Evolutionary conservation across 2,329 filamentous ascomycete species (phyloP).

Genomic region (Gnomoniopsis sp.): DNA sequence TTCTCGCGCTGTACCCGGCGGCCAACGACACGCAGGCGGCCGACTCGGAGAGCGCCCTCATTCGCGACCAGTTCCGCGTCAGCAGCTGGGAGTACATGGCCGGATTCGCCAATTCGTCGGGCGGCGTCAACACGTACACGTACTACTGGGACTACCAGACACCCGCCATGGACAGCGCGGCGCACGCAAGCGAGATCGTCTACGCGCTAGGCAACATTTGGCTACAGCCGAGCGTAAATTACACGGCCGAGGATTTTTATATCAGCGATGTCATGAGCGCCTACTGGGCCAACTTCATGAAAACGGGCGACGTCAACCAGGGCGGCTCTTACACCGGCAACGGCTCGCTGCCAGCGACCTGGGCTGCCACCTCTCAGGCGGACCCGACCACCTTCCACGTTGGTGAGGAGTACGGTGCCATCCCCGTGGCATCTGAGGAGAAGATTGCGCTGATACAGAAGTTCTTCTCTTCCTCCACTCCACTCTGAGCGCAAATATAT

Average conservation of each 20-base stretch:
- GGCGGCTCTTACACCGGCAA: slow-evolving; percentile 4
- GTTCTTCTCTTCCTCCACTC: no score
- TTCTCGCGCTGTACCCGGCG: slow-evolving; percentile 22
- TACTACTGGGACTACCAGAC: slow-evolving; percentile 26
- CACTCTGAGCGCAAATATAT: no score
- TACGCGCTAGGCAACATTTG: slow-evolving; percentile 33
- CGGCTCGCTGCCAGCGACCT: slow-evolving; percentile 14
- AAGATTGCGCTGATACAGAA: no score
- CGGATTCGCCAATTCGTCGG: neutral
- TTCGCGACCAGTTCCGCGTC: neutral
- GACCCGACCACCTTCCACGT: no score
- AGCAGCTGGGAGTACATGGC: neutral
- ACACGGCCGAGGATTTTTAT: neutral
- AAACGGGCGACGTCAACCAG: neutral
- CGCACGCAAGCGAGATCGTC: slow-evolving; percentile 34
- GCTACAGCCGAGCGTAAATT: neutral
- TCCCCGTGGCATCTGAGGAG: no score
- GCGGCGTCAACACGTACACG: neutral
- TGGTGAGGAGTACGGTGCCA: no score
- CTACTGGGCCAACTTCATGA: slow-evolving; percentile 9
- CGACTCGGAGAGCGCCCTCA: neutral
- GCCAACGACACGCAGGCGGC: no score
- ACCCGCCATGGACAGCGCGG: slow-evolving; percentile 30
- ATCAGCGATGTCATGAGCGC: slow-evolving; percentile 10
- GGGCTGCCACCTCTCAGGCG: no score